Percentiles rank a stretch among this genome's conserved stretches.
Evolutionary conservation across 1,139 yeast species (phyloP).

Genomic region (Hyphopichia buzzinii): DNA sequence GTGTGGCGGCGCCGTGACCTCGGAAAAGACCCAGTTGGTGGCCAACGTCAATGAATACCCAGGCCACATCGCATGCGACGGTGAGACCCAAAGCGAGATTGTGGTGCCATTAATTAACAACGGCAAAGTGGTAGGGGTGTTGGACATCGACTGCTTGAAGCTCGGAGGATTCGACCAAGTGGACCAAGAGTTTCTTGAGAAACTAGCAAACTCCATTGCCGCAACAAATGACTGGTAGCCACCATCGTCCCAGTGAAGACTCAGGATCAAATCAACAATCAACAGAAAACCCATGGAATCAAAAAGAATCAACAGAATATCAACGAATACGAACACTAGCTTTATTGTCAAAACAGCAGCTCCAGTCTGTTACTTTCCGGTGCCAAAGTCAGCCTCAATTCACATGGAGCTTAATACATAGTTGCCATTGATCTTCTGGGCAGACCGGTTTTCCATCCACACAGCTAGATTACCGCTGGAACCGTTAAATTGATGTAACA

Average conservation of each 20-base stretch:
- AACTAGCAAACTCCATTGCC: slow-evolving; percentile 51
- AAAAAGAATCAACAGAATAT: no score
- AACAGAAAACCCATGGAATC: no score
- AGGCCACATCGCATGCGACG: slow-evolving; percentile 97
- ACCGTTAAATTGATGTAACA: no score
- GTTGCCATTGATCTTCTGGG: no score
- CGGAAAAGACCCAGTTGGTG: slow-evolving; percentile 65
- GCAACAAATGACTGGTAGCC: slow-evolving; percentile 43
- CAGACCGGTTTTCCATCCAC: no score
- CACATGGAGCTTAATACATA: no score
- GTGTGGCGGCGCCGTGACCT: slow-evolving; percentile 79
- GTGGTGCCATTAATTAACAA: slow-evolving; percentile 74
- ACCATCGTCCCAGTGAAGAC: background rate
- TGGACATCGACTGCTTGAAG: slow-evolving; percentile 80
- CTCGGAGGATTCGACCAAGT: slow-evolving; percentile 61
- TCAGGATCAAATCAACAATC: no score
- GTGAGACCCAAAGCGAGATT: slow-evolving; percentile 88
- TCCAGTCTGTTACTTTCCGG: no score
- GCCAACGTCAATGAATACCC: slow-evolving; percentile 74
- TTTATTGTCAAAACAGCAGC: no score
- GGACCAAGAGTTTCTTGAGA: slow-evolving; percentile 62
- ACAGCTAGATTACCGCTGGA: no score
- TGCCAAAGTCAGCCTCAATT: no score
- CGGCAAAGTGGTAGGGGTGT: slow-evolving; percentile 61
- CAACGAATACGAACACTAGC: no score